These are phyloP conservation scores for Magnusiomyces ingens DNA, from an alignment of 1,139 yeast species.

Conservation along the genomic window DNA sequence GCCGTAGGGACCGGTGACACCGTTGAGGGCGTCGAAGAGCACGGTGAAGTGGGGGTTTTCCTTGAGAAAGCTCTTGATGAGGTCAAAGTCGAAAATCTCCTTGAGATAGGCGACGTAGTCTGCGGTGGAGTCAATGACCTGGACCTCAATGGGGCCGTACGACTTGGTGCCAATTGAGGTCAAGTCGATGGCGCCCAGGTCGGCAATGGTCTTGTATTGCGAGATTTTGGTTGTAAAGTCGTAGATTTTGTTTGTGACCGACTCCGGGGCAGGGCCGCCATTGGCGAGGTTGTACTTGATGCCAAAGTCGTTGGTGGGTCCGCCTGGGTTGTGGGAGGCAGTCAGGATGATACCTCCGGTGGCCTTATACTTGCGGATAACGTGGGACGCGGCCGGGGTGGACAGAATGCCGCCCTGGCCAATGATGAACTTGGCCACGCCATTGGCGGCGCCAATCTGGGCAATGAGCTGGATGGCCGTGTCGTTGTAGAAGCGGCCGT, in stretches of 20 bases:
- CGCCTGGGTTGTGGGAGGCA: slow-evolving; percentile 99
- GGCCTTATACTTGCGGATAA: slow-evolving; percentile 68
- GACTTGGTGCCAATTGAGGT: slow-evolving; percentile 45
- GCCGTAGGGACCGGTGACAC: slow-evolving; percentile 98
- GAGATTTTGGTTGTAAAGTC: slow-evolving; percentile 57
- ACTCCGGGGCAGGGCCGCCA: slow-evolving; percentile 99
- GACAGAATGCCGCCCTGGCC: slow-evolving; percentile 86
- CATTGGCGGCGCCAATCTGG: slow-evolving; percentile 83
- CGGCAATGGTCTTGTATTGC: slow-evolving; percentile 49
- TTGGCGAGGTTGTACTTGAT: slow-evolving; percentile 91
- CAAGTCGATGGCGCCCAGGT: slow-evolving; percentile 58
- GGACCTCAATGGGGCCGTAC: slow-evolving; percentile 52
- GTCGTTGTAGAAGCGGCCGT: slow-evolving; percentile 88
- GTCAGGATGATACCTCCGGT: slow-evolving; percentile 96
- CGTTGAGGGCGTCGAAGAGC: slow-evolving; percentile 85
- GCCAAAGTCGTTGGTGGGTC: slow-evolving; percentile 87
- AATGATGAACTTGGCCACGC: slow-evolving; percentile 73
- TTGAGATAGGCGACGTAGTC: slow-evolving; percentile 77
- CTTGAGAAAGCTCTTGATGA: slow-evolving; percentile 66
- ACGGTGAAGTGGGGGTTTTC: slow-evolving; percentile 56
- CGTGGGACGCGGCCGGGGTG: slow-evolving; percentile 93
- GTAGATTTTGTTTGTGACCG: slow-evolving; percentile 81
- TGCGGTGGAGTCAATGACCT: slow-evolving; percentile 72
- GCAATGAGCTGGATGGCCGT: slow-evolving; percentile 76
- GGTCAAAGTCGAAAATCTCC: slow-evolving; percentile 78